Evolutionary conservation across 257 asterid genomes (phyloP).

Genomic region (Fraxinus americana): DNA sequence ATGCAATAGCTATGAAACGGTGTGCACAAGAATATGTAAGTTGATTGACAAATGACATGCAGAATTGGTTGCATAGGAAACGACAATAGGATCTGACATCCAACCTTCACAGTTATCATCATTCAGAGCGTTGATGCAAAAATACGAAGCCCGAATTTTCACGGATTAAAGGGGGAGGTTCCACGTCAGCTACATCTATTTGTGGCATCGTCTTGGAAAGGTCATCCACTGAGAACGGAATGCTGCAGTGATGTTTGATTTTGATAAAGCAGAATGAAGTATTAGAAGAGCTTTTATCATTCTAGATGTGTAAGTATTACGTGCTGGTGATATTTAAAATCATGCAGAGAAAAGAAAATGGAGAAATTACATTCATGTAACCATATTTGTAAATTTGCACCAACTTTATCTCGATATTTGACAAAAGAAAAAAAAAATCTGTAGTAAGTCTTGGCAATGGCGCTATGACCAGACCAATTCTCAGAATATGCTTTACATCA

Average conservation of each 20-base stretch:
- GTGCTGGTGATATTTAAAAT: no score
- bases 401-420: no score
- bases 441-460: no score
- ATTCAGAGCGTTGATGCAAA: slow-evolving; percentile 71
- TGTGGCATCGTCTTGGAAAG: slow-evolving; percentile 87
- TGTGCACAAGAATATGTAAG: slow-evolving; percentile 55
- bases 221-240: slow-evolving; percentile 96
- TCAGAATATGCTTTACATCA: no score
- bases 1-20: slow-evolving; percentile 27
- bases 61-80: slow-evolving; percentile 15
- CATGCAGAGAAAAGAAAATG: no score
- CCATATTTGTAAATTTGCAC: neutral
- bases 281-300: no score
- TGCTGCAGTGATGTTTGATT: slow-evolving; percentile 56
- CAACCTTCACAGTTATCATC: slow-evolving; percentile 32
- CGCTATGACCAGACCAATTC: no score
- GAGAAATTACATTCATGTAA: neutral
- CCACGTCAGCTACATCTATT: slow-evolving; percentile 75
- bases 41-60: slow-evolving; percentile 18
- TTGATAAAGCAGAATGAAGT: slow-evolving; percentile 3
- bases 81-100: slow-evolving; percentile 19
- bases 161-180: slow-evolving; percentile 92
- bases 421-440: no score
- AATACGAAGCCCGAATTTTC: slow-evolving; percentile 88
- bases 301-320: no score